Evolutionary conservation across 2,329 filamentous ascomycete species (phyloP).

Genomic region (Hymenoscyphus infarciens): DNA sequence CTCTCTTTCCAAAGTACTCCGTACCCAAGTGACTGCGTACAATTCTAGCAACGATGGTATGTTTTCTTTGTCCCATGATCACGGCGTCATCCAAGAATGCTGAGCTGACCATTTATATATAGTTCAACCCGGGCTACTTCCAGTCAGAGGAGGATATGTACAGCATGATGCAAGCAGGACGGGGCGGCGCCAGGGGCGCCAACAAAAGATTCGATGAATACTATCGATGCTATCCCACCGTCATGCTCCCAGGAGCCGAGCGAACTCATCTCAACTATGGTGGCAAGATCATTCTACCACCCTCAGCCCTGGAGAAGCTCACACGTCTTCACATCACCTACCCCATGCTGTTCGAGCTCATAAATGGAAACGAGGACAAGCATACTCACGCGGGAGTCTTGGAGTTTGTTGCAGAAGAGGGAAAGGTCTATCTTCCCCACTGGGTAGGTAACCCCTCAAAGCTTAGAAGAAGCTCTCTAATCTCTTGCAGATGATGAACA

Average conservation of each 20-base stretch:
- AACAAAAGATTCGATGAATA: constrained; percentile 93
- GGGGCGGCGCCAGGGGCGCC: constrained; percentile 27
- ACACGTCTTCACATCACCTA: constrained; percentile 95
- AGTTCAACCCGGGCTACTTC: constrained; percentile 32
- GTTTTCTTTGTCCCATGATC: background rate
- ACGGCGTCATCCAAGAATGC: background rate
- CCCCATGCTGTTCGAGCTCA: constrained; percentile 93
- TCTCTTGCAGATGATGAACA: constrained; percentile 78
- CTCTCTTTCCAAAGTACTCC: background rate
- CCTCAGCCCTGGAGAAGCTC: constrained; percentile 93
- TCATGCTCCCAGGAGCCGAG: constrained; percentile 89
- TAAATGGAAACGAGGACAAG: constrained; percentile 75
- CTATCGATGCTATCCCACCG: constrained; percentile 93
- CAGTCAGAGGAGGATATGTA: constrained; percentile 31
- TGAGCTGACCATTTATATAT: constrained; percentile 20
- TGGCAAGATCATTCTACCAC: constrained; percentile 96
- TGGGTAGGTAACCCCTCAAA: constrained; percentile 59
- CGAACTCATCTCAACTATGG: constrained; percentile 90
- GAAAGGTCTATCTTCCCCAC: constrained; percentile 90
- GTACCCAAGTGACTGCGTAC: background rate
- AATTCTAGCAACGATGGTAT: constrained; percentile 6
- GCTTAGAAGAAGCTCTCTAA: constrained; percentile 11
- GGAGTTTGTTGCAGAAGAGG: constrained; percentile 97
- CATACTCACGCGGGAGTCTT: constrained; percentile 92
- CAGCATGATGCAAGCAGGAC: constrained; percentile 27